Conservation (phyloP, 352 stramenopile genomes). For the Phytophthora lateralis region DNA sequence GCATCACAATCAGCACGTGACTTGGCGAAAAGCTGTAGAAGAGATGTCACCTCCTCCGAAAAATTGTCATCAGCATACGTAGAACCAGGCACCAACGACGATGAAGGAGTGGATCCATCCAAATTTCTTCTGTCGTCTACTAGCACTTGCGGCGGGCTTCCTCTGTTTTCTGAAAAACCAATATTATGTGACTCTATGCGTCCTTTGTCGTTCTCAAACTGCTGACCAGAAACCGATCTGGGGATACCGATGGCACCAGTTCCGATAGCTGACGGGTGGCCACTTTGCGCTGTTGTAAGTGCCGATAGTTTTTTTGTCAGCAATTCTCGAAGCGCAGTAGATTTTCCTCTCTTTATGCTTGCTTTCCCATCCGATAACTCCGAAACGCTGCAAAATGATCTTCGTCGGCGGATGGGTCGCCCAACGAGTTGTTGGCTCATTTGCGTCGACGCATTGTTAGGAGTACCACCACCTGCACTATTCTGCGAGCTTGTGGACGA, state of each 20-base stretch:
- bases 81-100: slow-evolving; percentile 2
- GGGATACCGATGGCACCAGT: slow-evolving; percentile 15
- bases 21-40: slow-evolving; percentile 73
- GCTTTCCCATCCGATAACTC: slow-evolving; percentile 50
- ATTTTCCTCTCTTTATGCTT: slow-evolving; percentile 48
- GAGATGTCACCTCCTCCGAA: slow-evolving; percentile 53
- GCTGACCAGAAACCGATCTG: slow-evolving; percentile 30
- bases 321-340: slow-evolving; percentile 55
- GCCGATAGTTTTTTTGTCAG: slow-evolving; percentile 56
- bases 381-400: slow-evolving; percentile 75
- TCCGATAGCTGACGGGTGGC: slow-evolving; percentile 10
- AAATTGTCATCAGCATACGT: slow-evolving; percentile 21
- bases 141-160: slow-evolving; percentile 8
- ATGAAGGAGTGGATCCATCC: slow-evolving; percentile 15
- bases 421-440: slow-evolving; percentile 25
- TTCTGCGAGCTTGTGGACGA: slow-evolving; percentile 39
- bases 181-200: slow-evolving; percentile 21
- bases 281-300: slow-evolving; percentile 29
- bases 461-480: slow-evolving; percentile 21
- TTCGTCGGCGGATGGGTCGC: slow-evolving; percentile 62
- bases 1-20: slow-evolving; percentile 73
- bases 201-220: slow-evolving; percentile 32
- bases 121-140: slow-evolving; percentile 19
- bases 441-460: slow-evolving; percentile 32
- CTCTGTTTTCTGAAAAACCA: slow-evolving; percentile 24